Conservation (phyloP, 2,329 filamentous ascomycete species). For the Pseudopyricularia javanii region DNA sequence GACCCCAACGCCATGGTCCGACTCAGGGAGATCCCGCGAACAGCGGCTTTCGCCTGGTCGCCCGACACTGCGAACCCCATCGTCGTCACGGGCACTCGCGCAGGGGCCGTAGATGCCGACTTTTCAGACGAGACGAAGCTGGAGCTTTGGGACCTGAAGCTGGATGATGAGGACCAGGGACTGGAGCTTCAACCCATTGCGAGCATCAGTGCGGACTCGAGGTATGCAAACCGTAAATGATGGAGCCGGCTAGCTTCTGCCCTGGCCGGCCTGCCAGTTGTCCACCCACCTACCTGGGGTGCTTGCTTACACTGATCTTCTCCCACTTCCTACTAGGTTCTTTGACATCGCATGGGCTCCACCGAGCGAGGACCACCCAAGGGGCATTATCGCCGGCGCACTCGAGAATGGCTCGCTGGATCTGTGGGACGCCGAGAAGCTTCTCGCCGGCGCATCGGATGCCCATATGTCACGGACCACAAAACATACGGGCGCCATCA, state of each 20-base stretch:
- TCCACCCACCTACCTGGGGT: neutral
- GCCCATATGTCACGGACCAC: conserved; percentile 75
- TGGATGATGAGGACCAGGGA: conserved; percentile 64
- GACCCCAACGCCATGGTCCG: conserved; percentile 61
- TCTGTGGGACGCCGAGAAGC: conserved; percentile 77
- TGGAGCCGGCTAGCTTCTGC: neutral
- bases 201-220: conserved; percentile 78
- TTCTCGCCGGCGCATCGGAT: conserved; percentile 47
- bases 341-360: conserved; percentile 94
- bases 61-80: conserved; percentile 67
- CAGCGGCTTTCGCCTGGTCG: conserved; percentile 95
- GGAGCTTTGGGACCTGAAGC: conserved; percentile 86
- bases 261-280: neutral
- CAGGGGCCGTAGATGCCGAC: conserved; percentile 89
- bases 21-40: conserved; percentile 90
- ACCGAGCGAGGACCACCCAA: conserved; percentile 63
- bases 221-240: conserved; percentile 36
- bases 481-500: conserved; percentile 87
- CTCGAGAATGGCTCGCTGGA: conserved; percentile 90
- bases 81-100: conserved; percentile 85
- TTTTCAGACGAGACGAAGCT: conserved; percentile 96
- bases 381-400: conserved; percentile 87
- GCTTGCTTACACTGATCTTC: neutral
- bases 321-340: conserved; percentile 48
- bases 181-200: conserved; percentile 77